Conservation (phyloP, 139 green algal species). For the Haematococcus sp. region DNA sequence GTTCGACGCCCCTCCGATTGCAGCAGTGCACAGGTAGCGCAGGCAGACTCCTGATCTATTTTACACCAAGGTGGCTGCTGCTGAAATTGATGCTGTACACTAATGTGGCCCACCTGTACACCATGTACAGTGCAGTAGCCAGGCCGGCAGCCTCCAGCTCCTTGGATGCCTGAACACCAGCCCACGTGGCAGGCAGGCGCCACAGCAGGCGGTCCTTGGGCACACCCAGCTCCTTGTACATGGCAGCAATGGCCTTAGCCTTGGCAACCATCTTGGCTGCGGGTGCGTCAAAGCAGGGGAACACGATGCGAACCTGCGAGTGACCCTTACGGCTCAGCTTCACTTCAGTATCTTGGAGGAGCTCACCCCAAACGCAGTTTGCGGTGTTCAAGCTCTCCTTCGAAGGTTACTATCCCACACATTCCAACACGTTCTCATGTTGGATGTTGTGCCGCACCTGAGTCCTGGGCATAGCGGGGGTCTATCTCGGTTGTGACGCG, state of each 20-base stretch:
- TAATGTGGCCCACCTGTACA: too few relatives aligned
- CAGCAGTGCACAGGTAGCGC: not conserved
- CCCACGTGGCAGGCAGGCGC: slow-evolving; percentile 4
- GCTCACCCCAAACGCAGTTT: too few relatives aligned
- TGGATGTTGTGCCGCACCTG: not conserved
- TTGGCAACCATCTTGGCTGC: not conserved
- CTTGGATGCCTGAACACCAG: not conserved
- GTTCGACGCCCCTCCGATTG: not conserved
- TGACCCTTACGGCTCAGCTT: not conserved
- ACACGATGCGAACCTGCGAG: not conserved
- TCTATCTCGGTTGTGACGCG: not conserved
- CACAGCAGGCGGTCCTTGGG: not conserved
- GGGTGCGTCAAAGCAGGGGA: not conserved
- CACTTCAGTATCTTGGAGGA: too few relatives aligned
- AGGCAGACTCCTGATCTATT: too few relatives aligned
- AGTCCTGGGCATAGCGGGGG: not conserved
- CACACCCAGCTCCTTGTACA: not conserved
- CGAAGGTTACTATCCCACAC: not conserved
- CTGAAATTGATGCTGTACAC: too few relatives aligned
- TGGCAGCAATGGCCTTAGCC: not conserved
- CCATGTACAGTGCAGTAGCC: too few relatives aligned
- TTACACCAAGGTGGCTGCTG: too few relatives aligned
- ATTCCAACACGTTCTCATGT: not conserved
- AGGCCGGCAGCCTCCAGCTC: too few relatives aligned
- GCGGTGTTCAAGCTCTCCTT: not conserved